phyloP scores from a whole-genome alignment of 139 green algal genomes.

The Chlamydomonas sp. region DNA sequence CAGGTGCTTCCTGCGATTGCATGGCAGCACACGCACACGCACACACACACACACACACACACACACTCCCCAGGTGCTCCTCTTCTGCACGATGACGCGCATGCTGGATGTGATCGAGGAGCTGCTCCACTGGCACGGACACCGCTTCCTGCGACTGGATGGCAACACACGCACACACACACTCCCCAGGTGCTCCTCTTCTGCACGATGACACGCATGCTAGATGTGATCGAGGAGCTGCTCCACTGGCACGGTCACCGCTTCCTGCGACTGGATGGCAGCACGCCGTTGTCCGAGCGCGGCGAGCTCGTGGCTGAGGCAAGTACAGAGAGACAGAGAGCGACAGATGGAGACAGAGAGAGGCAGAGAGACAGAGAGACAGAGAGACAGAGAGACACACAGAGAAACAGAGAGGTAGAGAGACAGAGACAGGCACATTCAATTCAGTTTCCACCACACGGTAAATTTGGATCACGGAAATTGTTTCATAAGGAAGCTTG shows the following conservation, averaged over 20 bases:
- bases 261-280: constrained; percentile 63
- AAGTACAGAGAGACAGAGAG: too few species aligned
- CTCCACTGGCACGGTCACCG: constrained; percentile 44
- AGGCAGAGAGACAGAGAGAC: neutral
- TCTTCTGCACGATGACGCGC: constrained; percentile 74
- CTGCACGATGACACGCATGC: constrained; percentile 62
- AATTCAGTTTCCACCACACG: too few species aligned
- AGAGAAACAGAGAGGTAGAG: too few species aligned
- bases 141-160: constrained; percentile 52
- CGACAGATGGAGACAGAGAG: too few species aligned
- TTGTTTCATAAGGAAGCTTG: too few species aligned
- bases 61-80: constrained; percentile 53
- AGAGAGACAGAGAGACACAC: neutral
- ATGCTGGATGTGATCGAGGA: constrained; percentile 62
- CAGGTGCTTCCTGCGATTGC: too few species aligned
- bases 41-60: too few species aligned
- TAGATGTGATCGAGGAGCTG: constrained; percentile 65
- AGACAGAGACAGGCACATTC: constrained; percentile 1
- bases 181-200: constrained; percentile 69
- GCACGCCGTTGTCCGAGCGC: constrained; percentile 18
- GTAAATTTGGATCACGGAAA: too few species aligned
- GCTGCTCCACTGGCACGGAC: constrained; percentile 47
- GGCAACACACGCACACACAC: too few species aligned
- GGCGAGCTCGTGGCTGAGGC: constrained; percentile 8
- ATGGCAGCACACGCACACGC: too few species aligned